Conservation (phyloP, 352 stramenopile genomes). For the Globisporangium uncinulatum region DNA sequence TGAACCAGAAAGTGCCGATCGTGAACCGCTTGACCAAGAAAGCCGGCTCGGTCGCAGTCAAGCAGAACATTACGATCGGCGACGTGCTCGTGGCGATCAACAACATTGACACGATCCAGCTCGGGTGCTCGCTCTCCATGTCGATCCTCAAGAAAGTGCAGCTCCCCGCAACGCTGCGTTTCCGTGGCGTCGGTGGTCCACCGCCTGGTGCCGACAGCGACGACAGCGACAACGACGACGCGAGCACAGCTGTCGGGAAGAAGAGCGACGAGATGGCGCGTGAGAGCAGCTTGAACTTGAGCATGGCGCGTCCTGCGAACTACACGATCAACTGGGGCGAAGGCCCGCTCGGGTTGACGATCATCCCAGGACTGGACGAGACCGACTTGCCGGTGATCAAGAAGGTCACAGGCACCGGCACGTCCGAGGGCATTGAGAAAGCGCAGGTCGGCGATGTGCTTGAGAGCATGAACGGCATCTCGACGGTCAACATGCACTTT, state of each 20-base stretch:
- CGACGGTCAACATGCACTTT: conserved; percentile 63
- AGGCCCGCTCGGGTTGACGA: conserved; percentile 75
- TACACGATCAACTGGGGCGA: conserved; percentile 81
- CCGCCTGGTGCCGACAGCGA: conserved; percentile 20
- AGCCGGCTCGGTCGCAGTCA: conserved; percentile 76
- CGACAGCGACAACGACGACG: conserved; percentile 10
- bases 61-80: conserved; percentile 86
- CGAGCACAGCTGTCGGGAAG: not conserved
- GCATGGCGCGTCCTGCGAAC: conserved; percentile 53
- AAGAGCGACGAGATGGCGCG: conserved; percentile 13
- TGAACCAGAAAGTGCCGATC: conserved; percentile 81
- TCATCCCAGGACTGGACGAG: conserved; percentile 79
- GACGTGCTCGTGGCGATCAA: conserved; percentile 85
- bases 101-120: conserved; percentile 87
- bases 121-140: conserved; percentile 84
- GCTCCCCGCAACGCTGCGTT: conserved; percentile 74
- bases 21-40: conserved; percentile 87
- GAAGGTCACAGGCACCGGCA: conserved; percentile 82
- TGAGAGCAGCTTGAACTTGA: conserved; percentile 25
- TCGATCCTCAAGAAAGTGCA: conserved; percentile 88
- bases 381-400: conserved; percentile 82
- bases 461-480: conserved; percentile 77
- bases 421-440: conserved; percentile 70
- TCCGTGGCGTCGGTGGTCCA: conserved; percentile 72
- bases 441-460: conserved; percentile 79